Percentiles rank a stretch among this genome's conserved stretches.
These are phyloP conservation scores for Dalechampia spathulata DNA, from an alignment of 441 rosid species.

Conservation along the genomic window DNA sequence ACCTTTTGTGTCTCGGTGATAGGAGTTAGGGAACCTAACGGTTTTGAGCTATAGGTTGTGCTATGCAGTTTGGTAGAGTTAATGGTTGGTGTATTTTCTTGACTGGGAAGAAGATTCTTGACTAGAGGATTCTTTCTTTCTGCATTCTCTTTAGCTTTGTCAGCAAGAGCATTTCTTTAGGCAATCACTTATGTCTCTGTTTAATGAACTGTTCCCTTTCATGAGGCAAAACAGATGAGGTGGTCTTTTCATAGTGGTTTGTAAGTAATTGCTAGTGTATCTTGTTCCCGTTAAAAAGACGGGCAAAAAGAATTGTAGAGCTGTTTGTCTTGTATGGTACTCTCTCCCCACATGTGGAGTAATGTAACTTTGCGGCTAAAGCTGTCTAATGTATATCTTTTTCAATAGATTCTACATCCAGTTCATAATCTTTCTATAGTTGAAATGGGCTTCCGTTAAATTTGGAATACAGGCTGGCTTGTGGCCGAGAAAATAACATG, in stretches of 20 bases:
- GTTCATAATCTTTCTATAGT: too few species aligned
- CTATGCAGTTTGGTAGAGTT: neutral
- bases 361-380: neutral
- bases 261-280: neutral
- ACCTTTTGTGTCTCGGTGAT: too few species aligned
- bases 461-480: too few species aligned
- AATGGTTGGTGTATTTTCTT: neutral
- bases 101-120: neutral
- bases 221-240: neutral
- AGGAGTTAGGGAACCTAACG: too few species aligned
- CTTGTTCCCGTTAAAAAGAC: neutral
- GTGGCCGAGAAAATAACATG: too few species aligned
- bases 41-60: neutral
- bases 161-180: neutral
- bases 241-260: neutral
- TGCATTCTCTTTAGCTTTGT: too few species aligned
- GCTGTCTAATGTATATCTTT: too few species aligned
- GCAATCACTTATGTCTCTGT: too few species aligned
- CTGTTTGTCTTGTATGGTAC: neutral
- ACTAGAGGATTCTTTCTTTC: too few species aligned
- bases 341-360: neutral
- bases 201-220: neutral
- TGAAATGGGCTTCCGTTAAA: too few species aligned
- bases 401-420: too few species aligned
- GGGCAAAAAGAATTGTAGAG: neutral